These are phyloP conservation scores for Halophytophthora polymorphica DNA, from an alignment of 352 stramenopile species.

Conservation along the genomic window DNA sequence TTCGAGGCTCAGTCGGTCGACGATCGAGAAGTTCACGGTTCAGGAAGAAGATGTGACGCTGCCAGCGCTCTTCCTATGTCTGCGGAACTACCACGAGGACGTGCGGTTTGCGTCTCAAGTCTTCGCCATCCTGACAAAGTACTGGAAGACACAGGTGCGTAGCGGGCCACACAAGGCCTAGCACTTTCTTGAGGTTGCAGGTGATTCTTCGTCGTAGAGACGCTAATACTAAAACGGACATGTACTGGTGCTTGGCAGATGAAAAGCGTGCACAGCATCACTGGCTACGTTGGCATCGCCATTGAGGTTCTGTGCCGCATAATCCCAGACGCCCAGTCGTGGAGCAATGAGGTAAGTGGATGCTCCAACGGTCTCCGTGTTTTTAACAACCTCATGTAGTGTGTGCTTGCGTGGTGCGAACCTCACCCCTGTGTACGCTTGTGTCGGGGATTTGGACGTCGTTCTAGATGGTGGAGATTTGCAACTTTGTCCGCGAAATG, in stretches of 20 bases:
- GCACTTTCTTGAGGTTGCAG: not conserved
- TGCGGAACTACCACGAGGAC: conserved; percentile 45
- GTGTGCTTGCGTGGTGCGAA: not conserved
- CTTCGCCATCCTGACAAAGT: conserved; percentile 53
- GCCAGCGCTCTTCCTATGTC: conserved; percentile 61
- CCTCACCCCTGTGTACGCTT: not conserved
- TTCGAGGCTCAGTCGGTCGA: conserved; percentile 32
- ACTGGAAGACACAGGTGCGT: conserved; percentile 39
- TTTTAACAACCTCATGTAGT: no score
- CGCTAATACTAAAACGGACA: conserved; percentile 1
- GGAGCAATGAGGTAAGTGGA: conserved; percentile 15
- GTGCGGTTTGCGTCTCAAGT: conserved; percentile 47
- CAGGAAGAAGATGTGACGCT: conserved; percentile 49
- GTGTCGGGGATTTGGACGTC: not conserved
- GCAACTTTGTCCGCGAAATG: conserved; percentile 63
- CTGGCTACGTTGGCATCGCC: conserved; percentile 61
- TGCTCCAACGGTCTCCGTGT: not conserved
- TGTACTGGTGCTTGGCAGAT: conserved; percentile 4
- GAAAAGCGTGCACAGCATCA: conserved; percentile 39
- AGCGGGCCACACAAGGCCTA: not conserved
- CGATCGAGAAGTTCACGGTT: conserved; percentile 41
- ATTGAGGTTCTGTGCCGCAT: conserved; percentile 38
- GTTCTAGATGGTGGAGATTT: conserved; percentile 49
- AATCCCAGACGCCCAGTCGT: conserved; percentile 15
- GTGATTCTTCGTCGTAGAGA: not conserved